These are phyloP conservation scores for Euphorbia peplus DNA, from an alignment of 345 rosid genomes.

Conservation along the genomic window DNA sequence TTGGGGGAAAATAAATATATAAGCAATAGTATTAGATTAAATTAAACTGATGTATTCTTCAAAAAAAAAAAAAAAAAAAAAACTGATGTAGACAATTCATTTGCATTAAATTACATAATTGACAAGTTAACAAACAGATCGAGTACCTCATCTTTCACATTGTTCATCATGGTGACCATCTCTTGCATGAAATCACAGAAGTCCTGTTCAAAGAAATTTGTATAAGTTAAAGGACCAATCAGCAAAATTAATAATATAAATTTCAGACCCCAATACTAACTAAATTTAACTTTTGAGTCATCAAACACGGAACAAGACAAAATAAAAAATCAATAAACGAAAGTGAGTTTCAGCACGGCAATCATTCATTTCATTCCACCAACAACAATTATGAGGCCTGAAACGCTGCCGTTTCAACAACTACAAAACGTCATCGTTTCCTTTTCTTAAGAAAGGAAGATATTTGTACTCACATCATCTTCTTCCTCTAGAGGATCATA, in stretches of 20 bases:
- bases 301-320: not conserved
- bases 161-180: conserved; percentile 89
- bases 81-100: too few species aligned
- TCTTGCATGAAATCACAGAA: conserved; percentile 87
- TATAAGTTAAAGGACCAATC: not conserved
- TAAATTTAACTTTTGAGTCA: not conserved
- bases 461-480: conserved; percentile 53
- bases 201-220: conserved; percentile 41
- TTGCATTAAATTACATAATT: too few species aligned
- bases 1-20: too few species aligned
- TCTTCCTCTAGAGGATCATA: conserved; percentile 72
- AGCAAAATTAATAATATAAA: not conserved
- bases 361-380: not conserved
- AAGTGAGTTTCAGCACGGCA: not conserved
- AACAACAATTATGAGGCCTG: not conserved
- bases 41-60: too few species aligned
- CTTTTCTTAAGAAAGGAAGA: not conserved
- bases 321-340: not conserved
- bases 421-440: conserved; percentile 12
- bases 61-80: too few species aligned
- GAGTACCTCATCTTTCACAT: conserved; percentile 69
- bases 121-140: not conserved
- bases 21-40: too few species aligned
- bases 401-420: conserved; percentile 4
- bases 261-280: not conserved